Evolutionary conservation across 805 yeast genomes (phyloP).

Genomic region (Nakazawaea pomicola): DNA sequence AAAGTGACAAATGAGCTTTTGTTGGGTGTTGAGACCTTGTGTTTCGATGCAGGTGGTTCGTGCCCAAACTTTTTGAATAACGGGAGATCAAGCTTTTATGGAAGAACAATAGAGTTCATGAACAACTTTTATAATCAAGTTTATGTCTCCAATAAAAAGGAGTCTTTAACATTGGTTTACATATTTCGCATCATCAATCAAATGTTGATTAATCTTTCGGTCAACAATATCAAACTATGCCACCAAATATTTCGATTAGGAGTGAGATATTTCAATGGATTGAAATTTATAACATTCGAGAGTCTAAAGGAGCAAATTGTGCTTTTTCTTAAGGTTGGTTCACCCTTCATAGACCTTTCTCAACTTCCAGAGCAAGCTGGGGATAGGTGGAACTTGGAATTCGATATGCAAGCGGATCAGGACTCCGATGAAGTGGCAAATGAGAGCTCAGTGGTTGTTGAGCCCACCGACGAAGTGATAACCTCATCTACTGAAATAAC

Average conservation of each 20-base stretch:
- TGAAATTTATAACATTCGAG: conserved; percentile 37
- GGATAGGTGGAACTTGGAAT: conserved; percentile 20
- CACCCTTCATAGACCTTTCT: conserved; percentile 30
- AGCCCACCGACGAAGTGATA: background rate
- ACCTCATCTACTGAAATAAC: background rate
- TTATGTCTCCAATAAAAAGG: conserved; percentile 16
- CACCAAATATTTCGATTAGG: conserved; percentile 35
- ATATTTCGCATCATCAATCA: conserved; percentile 42
- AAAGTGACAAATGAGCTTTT: conserved; percentile 19
- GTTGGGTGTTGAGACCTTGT: conserved; percentile 16
- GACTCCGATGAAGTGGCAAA: background rate
- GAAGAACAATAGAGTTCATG: conserved; percentile 5
- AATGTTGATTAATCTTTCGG: conserved; percentile 35
- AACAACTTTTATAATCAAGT: conserved; percentile 4
- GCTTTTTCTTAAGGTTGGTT: conserved; percentile 39
- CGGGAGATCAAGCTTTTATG: background rate
- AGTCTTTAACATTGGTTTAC: conserved; percentile 21
- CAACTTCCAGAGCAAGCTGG: conserved; percentile 24
- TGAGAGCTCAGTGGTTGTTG: background rate
- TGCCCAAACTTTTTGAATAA: background rate
- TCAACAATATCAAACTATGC: conserved; percentile 33
- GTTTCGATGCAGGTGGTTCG: conserved; percentile 17
- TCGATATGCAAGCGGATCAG: conserved; percentile 4
- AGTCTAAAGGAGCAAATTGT: conserved; percentile 37
- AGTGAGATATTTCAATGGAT: conserved; percentile 26